Evolutionary conservation across 2,329 filamentous ascomycete species (phyloP), one percentile per base, ranked within the genome.

Genomic region (Ophiostoma sp.): DNA sequence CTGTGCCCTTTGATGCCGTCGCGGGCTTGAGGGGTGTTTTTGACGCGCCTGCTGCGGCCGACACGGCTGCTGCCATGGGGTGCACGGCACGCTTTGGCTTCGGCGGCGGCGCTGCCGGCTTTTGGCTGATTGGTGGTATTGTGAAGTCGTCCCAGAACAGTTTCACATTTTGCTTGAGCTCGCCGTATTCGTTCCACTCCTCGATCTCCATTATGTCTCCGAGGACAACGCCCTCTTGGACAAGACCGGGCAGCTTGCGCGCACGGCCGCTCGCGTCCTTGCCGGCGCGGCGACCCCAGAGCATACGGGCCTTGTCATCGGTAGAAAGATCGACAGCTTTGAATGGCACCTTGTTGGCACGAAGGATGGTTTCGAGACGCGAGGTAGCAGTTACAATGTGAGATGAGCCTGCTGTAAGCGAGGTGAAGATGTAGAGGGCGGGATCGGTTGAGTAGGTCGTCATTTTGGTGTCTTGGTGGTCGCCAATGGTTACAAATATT

Each of bases 151-250:
- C 86, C 78, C 86, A 86, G 80, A 85, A 87, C 75, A 90, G 86
- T 72, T 84, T 88, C 75, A 98, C 88, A 76, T 94, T 90, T 80
- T 94, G 88, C 79, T 93, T 93, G 72, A 99, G 86, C 81, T 98
- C 94, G 80, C 93, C 93, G 80, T 96, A 97, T 79, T 99, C 95
- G 82, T 99, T 99, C 95, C 94, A 98, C 78, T 99, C 95, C 81
- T 99, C 95, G 73, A 98, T 88, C 80, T 98, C 90, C 73, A 94
- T 90, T 67, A 97, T 85, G 78, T 97, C 95, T 71, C 92, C 95
- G 69, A 99, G 79, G 23, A 98, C 89, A 72, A 89, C 82, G 17
- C 93, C 94, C 80, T 91, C 90, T 81, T 96, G 96, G 60, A 98
- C 92, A 65, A 99, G 81, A 4, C 89, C 91, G 0, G 95, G 95